Evolutionary conservation across 768 basidiomycete genomes (phyloP).

Genomic region (Phylloporus rhodoxanthus): DNA sequence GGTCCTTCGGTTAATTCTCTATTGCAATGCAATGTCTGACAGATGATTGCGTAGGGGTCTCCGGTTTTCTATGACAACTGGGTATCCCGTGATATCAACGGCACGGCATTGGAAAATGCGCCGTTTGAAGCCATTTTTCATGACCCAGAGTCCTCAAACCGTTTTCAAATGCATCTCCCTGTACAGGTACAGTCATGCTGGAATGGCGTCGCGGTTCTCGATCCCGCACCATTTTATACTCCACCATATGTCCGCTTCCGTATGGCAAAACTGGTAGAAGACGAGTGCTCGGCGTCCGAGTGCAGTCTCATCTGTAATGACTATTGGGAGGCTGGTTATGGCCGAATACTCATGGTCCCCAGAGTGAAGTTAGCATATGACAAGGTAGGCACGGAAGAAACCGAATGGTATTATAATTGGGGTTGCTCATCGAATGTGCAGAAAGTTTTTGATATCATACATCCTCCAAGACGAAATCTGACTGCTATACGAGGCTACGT

Average conservation of each 20-base stretch:
- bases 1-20: conserved; percentile 24
- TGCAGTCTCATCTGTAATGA: conserved; percentile 98
- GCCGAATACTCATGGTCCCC: conserved; percentile 96
- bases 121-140: conserved; percentile 95
- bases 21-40: background rate
- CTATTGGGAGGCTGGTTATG: conserved; percentile 95
- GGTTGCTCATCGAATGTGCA: conserved; percentile 29
- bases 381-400: conserved; percentile 42
- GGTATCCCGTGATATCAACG: conserved; percentile 98
- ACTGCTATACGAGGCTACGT: conserved; percentile 94
- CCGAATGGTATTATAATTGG: background rate
- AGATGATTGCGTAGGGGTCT: conserved; percentile 40
- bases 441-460: conserved; percentile 94
- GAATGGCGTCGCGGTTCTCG: conserved; percentile 95
- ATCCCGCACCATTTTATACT: conserved; percentile 91
- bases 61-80: conserved; percentile 99
- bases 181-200: conserved; percentile 97
- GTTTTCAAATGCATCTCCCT: conserved; percentile 90
- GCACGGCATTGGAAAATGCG: conserved; percentile 95
- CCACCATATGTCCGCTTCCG: conserved; percentile 90
- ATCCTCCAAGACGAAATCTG: conserved; percentile 83
- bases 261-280: conserved; percentile 85
- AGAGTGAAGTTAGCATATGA: conserved; percentile 96
- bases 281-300: conserved; percentile 92
- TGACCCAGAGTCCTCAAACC: conserved; percentile 62